Percentiles rank a stretch among this genome's conserved stretches.
Evolutionary conservation across 352 stramenopile species (phyloP).

Genomic region (Phytophthora sojae): DNA sequence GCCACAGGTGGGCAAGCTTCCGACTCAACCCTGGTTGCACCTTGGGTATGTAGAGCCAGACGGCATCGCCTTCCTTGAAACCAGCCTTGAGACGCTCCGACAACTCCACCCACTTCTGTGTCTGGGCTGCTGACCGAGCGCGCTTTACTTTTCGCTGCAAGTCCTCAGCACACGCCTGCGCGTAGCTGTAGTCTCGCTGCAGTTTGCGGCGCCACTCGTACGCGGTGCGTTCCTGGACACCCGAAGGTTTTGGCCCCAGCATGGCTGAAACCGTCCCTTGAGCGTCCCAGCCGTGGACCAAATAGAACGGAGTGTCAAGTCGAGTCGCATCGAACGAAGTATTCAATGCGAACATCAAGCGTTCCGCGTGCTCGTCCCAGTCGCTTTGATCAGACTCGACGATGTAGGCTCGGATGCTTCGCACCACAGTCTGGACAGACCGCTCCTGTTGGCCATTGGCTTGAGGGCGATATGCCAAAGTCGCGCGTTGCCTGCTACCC

Average conservation of each 20-base stretch:
- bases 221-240: background rate
- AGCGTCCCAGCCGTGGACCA: constrained; percentile 11
- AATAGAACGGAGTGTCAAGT: constrained; percentile 15
- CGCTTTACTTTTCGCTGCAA: constrained; percentile 16
- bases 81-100: constrained; percentile 12
- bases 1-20: constrained; percentile 16
- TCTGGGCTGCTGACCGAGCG: background rate
- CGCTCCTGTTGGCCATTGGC: constrained; percentile 12
- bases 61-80: background rate
- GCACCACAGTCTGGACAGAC: constrained; percentile 6
- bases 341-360: constrained; percentile 7
- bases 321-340: constrained; percentile 7
- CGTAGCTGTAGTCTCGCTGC: constrained; percentile 13
- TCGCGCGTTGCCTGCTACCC: constrained; percentile 4
- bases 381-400: constrained; percentile 10
- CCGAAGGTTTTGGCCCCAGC: constrained; percentile 10
- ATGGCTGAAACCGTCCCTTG: constrained; percentile 1
- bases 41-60: constrained; percentile 15
- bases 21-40: constrained; percentile 3
- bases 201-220: constrained; percentile 16
- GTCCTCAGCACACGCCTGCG: background rate
- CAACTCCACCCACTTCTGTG: constrained; percentile 10
- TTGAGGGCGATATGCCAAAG: constrained; percentile 16
- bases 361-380: constrained; percentile 5
- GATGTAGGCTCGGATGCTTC: constrained; percentile 8